Evolutionary conservation across 495 filamentous ascomycete species (phyloP).

Genomic region (Trichoderma erinaceum): DNA sequence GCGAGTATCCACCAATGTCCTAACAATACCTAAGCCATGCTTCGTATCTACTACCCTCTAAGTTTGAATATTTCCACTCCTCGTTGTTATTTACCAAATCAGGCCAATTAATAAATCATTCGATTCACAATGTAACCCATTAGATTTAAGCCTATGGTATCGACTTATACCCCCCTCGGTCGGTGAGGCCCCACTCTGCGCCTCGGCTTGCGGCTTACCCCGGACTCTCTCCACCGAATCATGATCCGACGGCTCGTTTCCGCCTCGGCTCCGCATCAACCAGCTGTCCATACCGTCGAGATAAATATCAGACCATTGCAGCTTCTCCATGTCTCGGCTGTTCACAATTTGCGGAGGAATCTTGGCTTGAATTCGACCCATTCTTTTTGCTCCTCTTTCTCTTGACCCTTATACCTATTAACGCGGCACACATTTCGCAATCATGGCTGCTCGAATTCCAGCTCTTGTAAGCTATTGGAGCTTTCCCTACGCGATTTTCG

Average conservation of each 20-base stretch:
- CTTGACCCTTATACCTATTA: not conserved
- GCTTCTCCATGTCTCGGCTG: not conserved
- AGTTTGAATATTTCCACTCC: too few relatives aligned
- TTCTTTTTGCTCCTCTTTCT: not conserved
- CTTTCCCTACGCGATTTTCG: constrained; percentile 14
- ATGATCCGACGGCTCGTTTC: not conserved
- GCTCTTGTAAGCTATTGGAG: constrained; percentile 49
- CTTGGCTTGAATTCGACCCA: not conserved
- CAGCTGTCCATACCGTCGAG: not conserved
- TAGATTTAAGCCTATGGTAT: not conserved
- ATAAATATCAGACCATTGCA: constrained; percentile 11
- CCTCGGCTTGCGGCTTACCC: constrained; percentile 12
- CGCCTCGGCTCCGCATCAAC: constrained; percentile 10
- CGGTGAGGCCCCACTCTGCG: constrained; percentile 5
- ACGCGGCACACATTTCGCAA: constrained; percentile 16
- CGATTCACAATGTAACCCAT: not conserved
- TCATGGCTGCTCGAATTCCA: constrained; percentile 62
- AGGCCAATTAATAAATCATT: too few relatives aligned
- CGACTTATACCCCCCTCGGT: not conserved
- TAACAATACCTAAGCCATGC: too few relatives aligned
- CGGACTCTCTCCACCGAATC: constrained; percentile 6
- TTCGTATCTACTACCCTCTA: too few relatives aligned
- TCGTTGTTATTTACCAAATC: too few relatives aligned
- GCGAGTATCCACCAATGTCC: too few relatives aligned
- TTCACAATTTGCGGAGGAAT: not conserved